These are phyloP conservation scores for Pachysolen tannophilus DNA, from an alignment of 805 yeast genomes.

Conservation along the genomic window DNA sequence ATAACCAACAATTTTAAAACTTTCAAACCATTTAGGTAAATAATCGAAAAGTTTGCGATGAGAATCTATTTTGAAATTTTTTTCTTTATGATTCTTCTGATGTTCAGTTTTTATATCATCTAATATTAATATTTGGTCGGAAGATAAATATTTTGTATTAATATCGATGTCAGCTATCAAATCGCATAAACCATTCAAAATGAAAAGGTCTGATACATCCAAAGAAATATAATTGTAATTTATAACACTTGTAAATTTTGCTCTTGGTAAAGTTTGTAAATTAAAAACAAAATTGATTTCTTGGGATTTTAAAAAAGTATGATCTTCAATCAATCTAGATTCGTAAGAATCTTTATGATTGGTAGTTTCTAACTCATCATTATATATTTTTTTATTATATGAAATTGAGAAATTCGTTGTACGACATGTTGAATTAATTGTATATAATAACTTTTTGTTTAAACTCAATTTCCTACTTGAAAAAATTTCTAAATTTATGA, in stretches of 20 bases:
- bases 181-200: conserved; percentile 20
- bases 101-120: background rate
- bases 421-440: conserved; percentile 12
- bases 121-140: background rate
- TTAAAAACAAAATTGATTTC: conserved; percentile 13
- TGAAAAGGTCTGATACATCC: conserved; percentile 20
- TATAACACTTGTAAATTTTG: conserved; percentile 11
- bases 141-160: background rate
- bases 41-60: conserved; percentile 16
- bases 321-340: conserved; percentile 5
- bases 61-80: conserved; percentile 2
- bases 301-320: conserved; percentile 1
- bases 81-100: background rate
- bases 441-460: conserved; percentile 4
- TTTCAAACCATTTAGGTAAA: conserved; percentile 27
- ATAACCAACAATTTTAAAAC: conserved; percentile 15
- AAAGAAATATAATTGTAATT: conserved; percentile 16
- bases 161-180: conserved; percentile 8
- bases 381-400: conserved; percentile 13
- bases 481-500: conserved; percentile 13
- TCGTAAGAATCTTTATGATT: background rate
- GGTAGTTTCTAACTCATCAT: conserved; percentile 4
- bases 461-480: conserved; percentile 4
- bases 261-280: conserved; percentile 17
- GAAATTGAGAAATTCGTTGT: conserved; percentile 14